Evolutionary conservation across 2,329 filamentous ascomycete genomes (phyloP).

Genomic region (Esteya vermicola): DNA sequence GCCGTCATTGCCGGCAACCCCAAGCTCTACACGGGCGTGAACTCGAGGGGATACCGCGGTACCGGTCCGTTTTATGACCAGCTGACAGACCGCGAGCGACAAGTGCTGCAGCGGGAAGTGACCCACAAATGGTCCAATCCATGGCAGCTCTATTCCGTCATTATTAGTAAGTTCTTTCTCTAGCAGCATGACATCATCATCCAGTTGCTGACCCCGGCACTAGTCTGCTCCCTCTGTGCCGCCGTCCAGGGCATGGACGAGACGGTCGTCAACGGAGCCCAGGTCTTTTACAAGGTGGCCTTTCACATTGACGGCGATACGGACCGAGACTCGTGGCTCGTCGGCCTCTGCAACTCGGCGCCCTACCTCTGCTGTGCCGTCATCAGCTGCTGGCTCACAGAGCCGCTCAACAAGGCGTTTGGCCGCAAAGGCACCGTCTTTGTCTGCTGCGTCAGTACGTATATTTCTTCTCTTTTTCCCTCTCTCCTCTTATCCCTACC

Average conservation of each 20-base stretch:
- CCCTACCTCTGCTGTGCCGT: conserved; percentile 55
- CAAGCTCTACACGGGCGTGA: conserved; percentile 7
- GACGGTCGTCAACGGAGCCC: conserved; percentile 55
- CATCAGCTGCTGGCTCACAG: conserved; percentile 59
- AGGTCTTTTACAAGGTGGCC: conserved; percentile 46
- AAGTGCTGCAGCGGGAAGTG: conserved; percentile 43
- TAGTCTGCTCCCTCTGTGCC: conserved; percentile 50
- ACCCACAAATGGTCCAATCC: conserved; percentile 58
- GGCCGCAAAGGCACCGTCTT: conserved; percentile 61
- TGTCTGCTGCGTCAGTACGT: conserved; percentile 40
- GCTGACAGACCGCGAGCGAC: conserved; percentile 42
- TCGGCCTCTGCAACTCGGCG: conserved; percentile 46
- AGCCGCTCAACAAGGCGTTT: conserved; percentile 55
- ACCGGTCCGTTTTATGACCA: conserved; percentile 18
- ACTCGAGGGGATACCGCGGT: not conserved
- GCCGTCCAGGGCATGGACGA: conserved; percentile 62
- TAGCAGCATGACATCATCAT: too few relatives aligned
- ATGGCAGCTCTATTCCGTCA: conserved; percentile 47
- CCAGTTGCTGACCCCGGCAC: not conserved
- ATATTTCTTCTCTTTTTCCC: not conserved
- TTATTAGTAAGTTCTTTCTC: conserved; percentile 26
- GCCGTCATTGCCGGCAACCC: conserved; percentile 42
- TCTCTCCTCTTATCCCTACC: not conserved
- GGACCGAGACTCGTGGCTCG: conserved; percentile 35
- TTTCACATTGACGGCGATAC: conserved; percentile 45